A percentile compares a stretch with the other conserved stretches of the same genome.
These are phyloP conservation scores for Aquilaria agallochum DNA, from an alignment of 441 rosid genomes.

Conservation along the genomic window DNA sequence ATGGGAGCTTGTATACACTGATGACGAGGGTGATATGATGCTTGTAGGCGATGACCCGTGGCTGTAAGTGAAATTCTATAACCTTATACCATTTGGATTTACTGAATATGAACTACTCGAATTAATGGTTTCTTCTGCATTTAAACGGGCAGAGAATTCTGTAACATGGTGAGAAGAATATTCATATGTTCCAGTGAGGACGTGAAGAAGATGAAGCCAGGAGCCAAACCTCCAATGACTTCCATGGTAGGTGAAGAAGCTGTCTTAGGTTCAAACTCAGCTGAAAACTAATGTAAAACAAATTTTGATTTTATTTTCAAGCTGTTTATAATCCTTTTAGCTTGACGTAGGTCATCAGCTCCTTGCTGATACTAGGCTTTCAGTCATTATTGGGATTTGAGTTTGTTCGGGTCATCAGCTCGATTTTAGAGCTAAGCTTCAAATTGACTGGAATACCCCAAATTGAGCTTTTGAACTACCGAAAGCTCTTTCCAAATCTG, in stretches of 20 bases:
- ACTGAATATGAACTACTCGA: neutral
- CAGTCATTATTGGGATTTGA: no score
- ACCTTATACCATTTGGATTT: neutral
- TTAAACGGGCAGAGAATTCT: conserved; percentile 47
- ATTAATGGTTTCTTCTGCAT: neutral
- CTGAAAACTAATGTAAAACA: conserved; percentile 24
- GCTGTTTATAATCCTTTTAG: conserved; percentile 10
- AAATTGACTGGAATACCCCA: conserved; percentile 9
- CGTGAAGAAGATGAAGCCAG: conserved; percentile 61
- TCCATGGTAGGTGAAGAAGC: conserved; percentile 40
- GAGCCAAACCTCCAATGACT: conserved; percentile 38
- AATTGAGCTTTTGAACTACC: conserved; percentile 9
- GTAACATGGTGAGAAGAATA: conserved; percentile 67
- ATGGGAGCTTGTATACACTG: conserved; percentile 72
- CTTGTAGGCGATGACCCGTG: conserved; percentile 72
- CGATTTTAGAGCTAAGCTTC: conserved; percentile 31
- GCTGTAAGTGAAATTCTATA: conserved; percentile 40
- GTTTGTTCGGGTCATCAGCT: conserved; percentile 18
- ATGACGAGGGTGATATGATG: conserved; percentile 80
- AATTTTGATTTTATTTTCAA: neutral
- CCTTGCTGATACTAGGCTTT: no score
- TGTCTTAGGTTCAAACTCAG: conserved; percentile 43
- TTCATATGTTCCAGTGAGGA: conserved; percentile 65
- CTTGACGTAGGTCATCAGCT: neutral
- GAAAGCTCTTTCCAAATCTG: conserved; percentile 9